Percentiles rank a stretch among this genome's conserved stretches.
Conservation (phyloP, 768 basidiomycete species). For the Tephrocybe sp. region DNA sequence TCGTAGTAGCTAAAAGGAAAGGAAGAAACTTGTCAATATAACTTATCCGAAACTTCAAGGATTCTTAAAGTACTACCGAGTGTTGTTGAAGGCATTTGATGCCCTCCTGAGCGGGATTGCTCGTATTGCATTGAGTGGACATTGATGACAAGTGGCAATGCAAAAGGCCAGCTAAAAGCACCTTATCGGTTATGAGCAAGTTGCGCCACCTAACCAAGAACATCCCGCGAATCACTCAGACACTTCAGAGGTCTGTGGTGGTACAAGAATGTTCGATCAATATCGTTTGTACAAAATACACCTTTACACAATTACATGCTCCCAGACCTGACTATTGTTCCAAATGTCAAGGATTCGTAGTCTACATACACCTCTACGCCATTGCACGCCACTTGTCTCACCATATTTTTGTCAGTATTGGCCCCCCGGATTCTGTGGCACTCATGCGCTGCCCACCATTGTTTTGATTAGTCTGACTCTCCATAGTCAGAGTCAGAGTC, state of each 20-base stretch:
- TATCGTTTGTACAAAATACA: background rate
- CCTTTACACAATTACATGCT: background rate
- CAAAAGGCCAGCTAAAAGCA: too few relatives aligned
- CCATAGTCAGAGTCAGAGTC: constrained; percentile 25
- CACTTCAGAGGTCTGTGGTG: background rate
- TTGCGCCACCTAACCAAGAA: background rate
- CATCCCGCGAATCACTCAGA: background rate
- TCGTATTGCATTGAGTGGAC: too few relatives aligned
- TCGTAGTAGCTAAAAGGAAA: too few relatives aligned
- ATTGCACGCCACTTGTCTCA: too few relatives aligned
- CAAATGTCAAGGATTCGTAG: too few relatives aligned
- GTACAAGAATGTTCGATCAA: background rate
- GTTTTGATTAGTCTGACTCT: constrained; percentile 15
- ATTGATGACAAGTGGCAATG: too few relatives aligned
- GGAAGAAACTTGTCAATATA: too few relatives aligned
- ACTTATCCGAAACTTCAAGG: background rate
- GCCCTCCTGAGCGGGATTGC: background rate
- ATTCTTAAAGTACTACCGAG: background rate
- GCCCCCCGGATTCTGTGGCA: too few relatives aligned
- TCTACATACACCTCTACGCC: too few relatives aligned
- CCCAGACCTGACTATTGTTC: too few relatives aligned
- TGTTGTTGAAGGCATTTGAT: background rate
- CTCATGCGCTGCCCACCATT: too few relatives aligned
- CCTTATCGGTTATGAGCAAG: background rate
- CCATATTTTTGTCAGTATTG: too few relatives aligned